Conservation (phyloP, 176 grass and related monocot genomes). For the Tillandsia fasciculata region DNA sequence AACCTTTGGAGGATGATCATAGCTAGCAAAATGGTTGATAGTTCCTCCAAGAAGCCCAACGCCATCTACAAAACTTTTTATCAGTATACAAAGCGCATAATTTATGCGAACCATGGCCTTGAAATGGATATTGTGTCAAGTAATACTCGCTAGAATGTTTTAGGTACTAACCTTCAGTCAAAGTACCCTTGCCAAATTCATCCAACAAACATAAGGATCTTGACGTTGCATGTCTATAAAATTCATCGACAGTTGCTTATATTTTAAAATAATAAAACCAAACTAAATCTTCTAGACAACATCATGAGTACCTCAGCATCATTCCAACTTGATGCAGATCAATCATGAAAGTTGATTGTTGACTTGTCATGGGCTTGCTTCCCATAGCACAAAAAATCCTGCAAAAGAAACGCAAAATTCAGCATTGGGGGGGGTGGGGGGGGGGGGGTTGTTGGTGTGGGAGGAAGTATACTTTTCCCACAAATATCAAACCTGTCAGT, state of each 20-base stretch:
- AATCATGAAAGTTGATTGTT: constrained; percentile 95
- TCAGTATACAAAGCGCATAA: background rate
- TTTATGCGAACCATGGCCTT: background rate
- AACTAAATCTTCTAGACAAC: constrained; percentile 7
- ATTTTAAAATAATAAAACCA: constrained; percentile 5
- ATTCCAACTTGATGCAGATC: constrained; percentile 98
- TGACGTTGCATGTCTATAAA: constrained; percentile 72
- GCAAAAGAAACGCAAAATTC: constrained; percentile 13
- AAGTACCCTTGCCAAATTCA: constrained; percentile 96
- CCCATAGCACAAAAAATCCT: constrained; percentile 97
- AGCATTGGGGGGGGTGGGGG: background rate
- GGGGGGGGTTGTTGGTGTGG: background rate
- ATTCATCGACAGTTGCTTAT: constrained; percentile 9
- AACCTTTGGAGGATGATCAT: constrained; percentile 81
- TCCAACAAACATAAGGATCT: constrained; percentile 86
- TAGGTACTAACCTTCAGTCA: constrained; percentile 64
- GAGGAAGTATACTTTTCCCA: background rate
- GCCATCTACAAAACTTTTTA: constrained; percentile 55
- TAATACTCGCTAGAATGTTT: background rate
- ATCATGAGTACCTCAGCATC: constrained; percentile 72
- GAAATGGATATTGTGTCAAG: background rate
- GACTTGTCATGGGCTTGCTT: constrained; percentile 77
- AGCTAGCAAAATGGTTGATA: constrained; percentile 67
- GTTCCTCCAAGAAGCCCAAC: constrained; percentile 92
- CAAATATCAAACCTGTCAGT: constrained; percentile 63